These are phyloP conservation scores for Verbena officinalis DNA, from an alignment of 257 asterid species.

Conservation along the genomic window DNA sequence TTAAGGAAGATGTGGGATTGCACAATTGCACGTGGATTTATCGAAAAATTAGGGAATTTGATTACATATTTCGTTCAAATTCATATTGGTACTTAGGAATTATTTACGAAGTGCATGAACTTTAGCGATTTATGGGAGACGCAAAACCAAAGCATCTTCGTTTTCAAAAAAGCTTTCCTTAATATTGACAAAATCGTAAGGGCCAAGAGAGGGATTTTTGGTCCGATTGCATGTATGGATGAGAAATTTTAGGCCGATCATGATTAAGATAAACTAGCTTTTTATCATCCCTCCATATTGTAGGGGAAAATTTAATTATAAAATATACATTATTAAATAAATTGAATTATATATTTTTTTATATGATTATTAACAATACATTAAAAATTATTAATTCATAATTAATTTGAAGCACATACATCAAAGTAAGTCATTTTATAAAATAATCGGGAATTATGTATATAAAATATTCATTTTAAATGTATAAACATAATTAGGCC, in stretches of 20 bases:
- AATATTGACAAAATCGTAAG: slow-evolving; percentile 44
- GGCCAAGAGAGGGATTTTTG: slow-evolving; percentile 33
- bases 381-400: too few species aligned
- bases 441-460: too few species aligned
- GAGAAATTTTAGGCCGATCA: neutral
- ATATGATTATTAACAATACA: too few species aligned
- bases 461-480: too few species aligned
- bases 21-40: slow-evolving; percentile 12
- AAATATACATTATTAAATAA: too few species aligned
- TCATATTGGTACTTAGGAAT: neutral
- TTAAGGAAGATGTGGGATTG: neutral
- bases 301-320: too few species aligned
- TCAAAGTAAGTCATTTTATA: too few species aligned
- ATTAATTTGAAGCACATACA: too few species aligned
- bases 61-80: neutral
- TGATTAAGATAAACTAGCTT: too few species aligned
- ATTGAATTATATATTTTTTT: too few species aligned
- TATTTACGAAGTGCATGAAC: slow-evolving; percentile 13
- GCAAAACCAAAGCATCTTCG: neutral
- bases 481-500: too few species aligned
- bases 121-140: neutral
- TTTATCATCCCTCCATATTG: too few species aligned
- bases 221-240: neutral
- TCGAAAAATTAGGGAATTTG: neutral
- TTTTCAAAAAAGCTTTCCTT: slow-evolving; percentile 36